Percentiles rank a stretch among this genome's conserved stretches.
These are phyloP conservation scores for Lachancea lanzarotensis DNA, from an alignment of 805 yeast species.

Conservation along the genomic window DNA sequence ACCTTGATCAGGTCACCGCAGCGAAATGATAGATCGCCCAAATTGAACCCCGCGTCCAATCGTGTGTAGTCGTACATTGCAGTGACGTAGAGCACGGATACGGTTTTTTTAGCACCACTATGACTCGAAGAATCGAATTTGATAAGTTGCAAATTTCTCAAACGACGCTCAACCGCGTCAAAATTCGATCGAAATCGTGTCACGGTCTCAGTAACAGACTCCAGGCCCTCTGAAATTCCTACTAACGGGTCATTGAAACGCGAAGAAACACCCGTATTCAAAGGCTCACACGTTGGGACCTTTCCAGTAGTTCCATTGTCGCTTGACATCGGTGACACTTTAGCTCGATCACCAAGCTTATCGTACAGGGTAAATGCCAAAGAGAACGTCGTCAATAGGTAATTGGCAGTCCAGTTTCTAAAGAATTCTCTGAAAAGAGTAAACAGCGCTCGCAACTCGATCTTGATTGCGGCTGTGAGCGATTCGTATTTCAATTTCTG, in stretches of 20 bases:
- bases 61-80: neutral
- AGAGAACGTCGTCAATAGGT: conserved; percentile 17
- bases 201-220: neutral
- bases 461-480: conserved; percentile 14
- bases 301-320: neutral
- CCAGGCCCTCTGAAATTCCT: neutral
- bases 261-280: no score
- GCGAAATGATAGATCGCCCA: conserved; percentile 2
- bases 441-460: conserved; percentile 12
- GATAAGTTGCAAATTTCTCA: conserved; percentile 1
- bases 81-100: conserved; percentile 5
- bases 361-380: conserved; percentile 16
- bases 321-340: neutral
- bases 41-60: neutral
- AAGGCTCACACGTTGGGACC: no score
- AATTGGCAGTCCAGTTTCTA: conserved; percentile 17
- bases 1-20: conserved; percentile 8
- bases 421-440: conserved; percentile 10
- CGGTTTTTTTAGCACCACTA: neutral
- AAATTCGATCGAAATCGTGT: conserved; percentile 4
- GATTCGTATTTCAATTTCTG: conserved; percentile 13
- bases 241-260: no score
- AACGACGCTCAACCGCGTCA: neutral
- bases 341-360: neutral
- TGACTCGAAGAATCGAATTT: conserved; percentile 2